Base-by-base conservation (phyloP, 2,329 filamentous ascomycete species). In the Diaporthe sp. region DNA sequence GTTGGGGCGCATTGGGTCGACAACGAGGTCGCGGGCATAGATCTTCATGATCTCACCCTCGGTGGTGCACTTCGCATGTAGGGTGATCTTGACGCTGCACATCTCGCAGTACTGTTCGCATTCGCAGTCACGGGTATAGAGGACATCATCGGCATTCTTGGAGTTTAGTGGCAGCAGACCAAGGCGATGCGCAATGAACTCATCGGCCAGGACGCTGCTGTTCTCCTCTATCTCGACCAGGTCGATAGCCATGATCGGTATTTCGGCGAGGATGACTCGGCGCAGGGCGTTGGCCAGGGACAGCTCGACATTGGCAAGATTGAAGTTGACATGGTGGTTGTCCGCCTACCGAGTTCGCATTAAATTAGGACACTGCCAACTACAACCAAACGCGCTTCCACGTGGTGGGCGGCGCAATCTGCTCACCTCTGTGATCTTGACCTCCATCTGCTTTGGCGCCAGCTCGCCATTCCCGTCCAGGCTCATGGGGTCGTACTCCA, bases 101-200 rank as follows among this genome's bases (percentile, higher is more conserved):
- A 94, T 91, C 78, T 97, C 94, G 87, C 97, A 99, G 86, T 96
- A 95, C 80, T 96, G 93, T 79, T 98, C 96, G 87, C 97, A 99
- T 81, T 97, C 95, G 87, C 97, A 99, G 85, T 98, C 96, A 81
- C 96, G 94, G 65, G 94, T 93, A 86, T 98, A 98, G 77, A 94
- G 89, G 76, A 98, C 90, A 79, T 93, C 89, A 78, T 96, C 94
- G 79, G 96, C 92, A 81, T 94, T 94, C 80, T 94, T 94, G 73
- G 94, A 94, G 82, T 93, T 92, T 63, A 99, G 91, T 0, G 97
- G 97, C 73, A 98, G 92, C 61, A 98, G 91, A 42, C 97, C 96
- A 19, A 99, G 90, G 59, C 96, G 93, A 84, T 98, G 96, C 65
- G 94, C 93, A 78, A 99, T 92, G 84, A 98, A 98, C 84, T 99